Percentiles rank a stretch among this genome's conserved stretches.
Conservation (phyloP, 2,329 filamentous ascomycete species). For the Ophidiomyces ophidiicola region DNA sequence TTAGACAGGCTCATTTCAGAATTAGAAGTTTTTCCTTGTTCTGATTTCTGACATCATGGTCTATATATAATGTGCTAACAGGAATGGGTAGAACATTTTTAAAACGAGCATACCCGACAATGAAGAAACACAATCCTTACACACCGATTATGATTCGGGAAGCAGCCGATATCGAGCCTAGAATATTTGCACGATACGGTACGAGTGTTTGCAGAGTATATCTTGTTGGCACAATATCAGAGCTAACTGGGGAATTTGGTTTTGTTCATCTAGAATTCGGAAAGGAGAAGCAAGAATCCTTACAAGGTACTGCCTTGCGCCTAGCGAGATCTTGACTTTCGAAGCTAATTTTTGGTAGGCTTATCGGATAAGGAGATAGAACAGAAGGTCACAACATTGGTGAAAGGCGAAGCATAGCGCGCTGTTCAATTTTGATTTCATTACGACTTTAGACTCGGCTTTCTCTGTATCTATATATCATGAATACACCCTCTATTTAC, state of each 20-base stretch:
- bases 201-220: slow-evolving; percentile 22
- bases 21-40: background rate
- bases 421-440: slow-evolving; percentile 19
- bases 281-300: slow-evolving; percentile 52
- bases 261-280: slow-evolving; percentile 45
- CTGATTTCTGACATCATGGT: background rate
- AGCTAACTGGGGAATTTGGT: background rate
- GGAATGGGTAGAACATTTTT: slow-evolving; percentile 61
- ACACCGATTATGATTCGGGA: slow-evolving; percentile 92
- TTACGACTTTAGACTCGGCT: slow-evolving; percentile 13
- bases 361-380: slow-evolving; percentile 60
- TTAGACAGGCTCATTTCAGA: too few relatives aligned
- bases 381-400: slow-evolving; percentile 51
- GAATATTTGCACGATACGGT: slow-evolving; percentile 90
- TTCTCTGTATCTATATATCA: slow-evolving; percentile 29
- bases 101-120: slow-evolving; percentile 81
- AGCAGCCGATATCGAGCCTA: slow-evolving; percentile 70
- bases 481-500: slow-evolving; percentile 11
- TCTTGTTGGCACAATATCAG: background rate
- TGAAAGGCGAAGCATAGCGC: slow-evolving; percentile 38
- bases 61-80: background rate
- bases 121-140: slow-evolving; percentile 98
- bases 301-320: slow-evolving; percentile 40
- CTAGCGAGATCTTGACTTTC: background rate
- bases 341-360: slow-evolving; percentile 32